phyloP scores from a whole-genome alignment of 208 protist genomes.

The Trypanosoma lewisi region DNA sequence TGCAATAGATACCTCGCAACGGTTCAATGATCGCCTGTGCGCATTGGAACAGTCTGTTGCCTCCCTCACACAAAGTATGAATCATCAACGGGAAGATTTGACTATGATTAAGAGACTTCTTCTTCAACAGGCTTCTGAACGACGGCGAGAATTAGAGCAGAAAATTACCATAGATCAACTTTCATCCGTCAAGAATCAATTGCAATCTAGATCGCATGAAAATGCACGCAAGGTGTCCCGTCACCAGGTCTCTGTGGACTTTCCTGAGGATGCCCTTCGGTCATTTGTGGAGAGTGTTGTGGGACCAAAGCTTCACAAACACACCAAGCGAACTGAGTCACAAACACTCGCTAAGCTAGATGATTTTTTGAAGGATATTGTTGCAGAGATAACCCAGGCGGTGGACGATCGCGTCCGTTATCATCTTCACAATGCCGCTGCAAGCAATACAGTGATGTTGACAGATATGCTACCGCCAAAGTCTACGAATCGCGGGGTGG shows the following conservation, averaged over 20 bases:
- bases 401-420: conserved; percentile 54
- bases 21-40: conserved; percentile 48
- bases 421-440: conserved; percentile 13
- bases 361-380: conserved; percentile 61
- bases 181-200: conserved; percentile 14
- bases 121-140: conserved; percentile 68
- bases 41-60: conserved; percentile 72
- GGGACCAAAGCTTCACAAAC: conserved; percentile 52
- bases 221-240: conserved; percentile 34
- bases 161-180: conserved; percentile 8
- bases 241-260: conserved; percentile 70
- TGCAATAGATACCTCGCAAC: conserved; percentile 6
- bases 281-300: conserved; percentile 71
- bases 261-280: conserved; percentile 73
- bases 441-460: neutral
- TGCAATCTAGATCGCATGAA: neutral
- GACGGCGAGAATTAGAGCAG: conserved; percentile 53
- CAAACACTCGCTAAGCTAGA: conserved; percentile 66
- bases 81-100: conserved; percentile 84
- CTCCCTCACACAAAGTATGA: conserved; percentile 68
- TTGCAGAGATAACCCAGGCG: conserved; percentile 42
- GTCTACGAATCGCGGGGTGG: neutral
- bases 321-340: conserved; percentile 52
- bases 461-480: neutral
- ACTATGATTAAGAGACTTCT: conserved; percentile 84